Conservation (phyloP, 2,329 filamentous ascomycete genomes). For the Didymella glomerata region DNA sequence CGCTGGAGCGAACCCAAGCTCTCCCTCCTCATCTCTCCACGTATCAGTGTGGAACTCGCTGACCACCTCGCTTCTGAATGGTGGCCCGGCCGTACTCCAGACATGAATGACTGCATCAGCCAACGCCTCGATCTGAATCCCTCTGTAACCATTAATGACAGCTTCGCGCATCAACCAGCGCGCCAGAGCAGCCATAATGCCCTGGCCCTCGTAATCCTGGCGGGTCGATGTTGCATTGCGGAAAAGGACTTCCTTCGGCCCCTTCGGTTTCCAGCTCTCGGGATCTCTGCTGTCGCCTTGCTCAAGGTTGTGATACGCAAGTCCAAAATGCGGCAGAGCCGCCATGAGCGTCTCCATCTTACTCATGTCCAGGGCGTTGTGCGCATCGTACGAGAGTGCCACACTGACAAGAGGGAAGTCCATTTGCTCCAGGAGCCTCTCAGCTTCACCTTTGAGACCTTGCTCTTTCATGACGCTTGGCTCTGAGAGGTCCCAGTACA, state of each 20-base stretch:
- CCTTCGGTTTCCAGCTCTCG: slow-evolving; percentile 40
- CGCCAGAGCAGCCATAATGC: slow-evolving; percentile 47
- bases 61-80: slow-evolving; percentile 35
- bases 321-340: slow-evolving; percentile 35
- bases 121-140: slow-evolving; percentile 50
- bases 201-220: slow-evolving; percentile 46
- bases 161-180: slow-evolving; percentile 52
- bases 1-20: slow-evolving; percentile 34
- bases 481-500: slow-evolving; percentile 37
- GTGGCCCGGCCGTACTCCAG: slow-evolving; percentile 40
- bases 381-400: slow-evolving; percentile 48
- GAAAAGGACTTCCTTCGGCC: slow-evolving; percentile 42
- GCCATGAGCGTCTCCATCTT: slow-evolving; percentile 36
- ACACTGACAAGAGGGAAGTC: slow-evolving; percentile 53
- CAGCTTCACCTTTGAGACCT: slow-evolving; percentile 31
- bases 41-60: slow-evolving; percentile 36
- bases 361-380: slow-evolving; percentile 35
- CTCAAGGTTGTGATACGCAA: slow-evolving; percentile 34
- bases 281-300: slow-evolving; percentile 35
- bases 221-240: slow-evolving; percentile 52
- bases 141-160: slow-evolving; percentile 41
- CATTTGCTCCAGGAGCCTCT: slow-evolving; percentile 45
- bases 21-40: slow-evolving; percentile 36
- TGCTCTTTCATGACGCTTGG: slow-evolving; percentile 27
- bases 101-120: slow-evolving; percentile 42